Percentiles rank a stretch among this genome's conserved stretches.
phyloP scores from a whole-genome alignment of 2,329 filamentous ascomycete genomes.

The Berkeleyomyces basicola region DNA sequence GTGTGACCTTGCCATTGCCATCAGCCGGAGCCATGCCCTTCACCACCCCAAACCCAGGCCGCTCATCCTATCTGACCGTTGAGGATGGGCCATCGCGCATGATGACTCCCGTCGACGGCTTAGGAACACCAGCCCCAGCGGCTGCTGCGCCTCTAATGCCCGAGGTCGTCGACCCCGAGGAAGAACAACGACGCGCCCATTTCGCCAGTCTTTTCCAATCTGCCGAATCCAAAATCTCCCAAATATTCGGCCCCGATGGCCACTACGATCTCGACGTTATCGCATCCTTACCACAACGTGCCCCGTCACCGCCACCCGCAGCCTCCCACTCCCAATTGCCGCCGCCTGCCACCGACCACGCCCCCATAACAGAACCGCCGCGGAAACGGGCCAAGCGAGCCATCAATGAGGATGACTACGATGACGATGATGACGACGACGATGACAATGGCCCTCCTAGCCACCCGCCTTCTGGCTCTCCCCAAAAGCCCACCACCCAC shows the following conservation, averaged over 20 bases:
- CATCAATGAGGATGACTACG: slow-evolving; percentile 75
- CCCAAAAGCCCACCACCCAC: slow-evolving; percentile 27
- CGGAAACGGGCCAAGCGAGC: slow-evolving; percentile 59
- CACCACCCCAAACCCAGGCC: background rate
- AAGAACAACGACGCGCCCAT: slow-evolving; percentile 54
- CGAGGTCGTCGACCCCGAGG: slow-evolving; percentile 25
- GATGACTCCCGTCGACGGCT: slow-evolving; percentile 34
- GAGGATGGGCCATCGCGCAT: slow-evolving; percentile 42
- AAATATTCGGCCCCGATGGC: slow-evolving; percentile 50
- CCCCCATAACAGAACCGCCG: slow-evolving; percentile 41
- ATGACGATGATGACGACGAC: slow-evolving; percentile 67
- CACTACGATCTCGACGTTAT: slow-evolving; percentile 35
- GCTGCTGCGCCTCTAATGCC: background rate
- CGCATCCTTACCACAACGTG: slow-evolving; percentile 42
- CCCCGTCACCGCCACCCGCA: slow-evolving; percentile 15
- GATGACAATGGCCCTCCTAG: slow-evolving; percentile 45
- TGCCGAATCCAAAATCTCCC: slow-evolving; percentile 59
- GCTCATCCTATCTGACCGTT: slow-evolving; percentile 12
- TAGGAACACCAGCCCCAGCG: slow-evolving; percentile 15
- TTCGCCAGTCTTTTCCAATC: slow-evolving; percentile 65
- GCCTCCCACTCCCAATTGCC: slow-evolving; percentile 19
- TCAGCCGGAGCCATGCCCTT: slow-evolving; percentile 5
- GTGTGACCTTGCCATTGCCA: background rate
- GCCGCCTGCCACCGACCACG: slow-evolving; percentile 42
- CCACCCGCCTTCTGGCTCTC: slow-evolving; percentile 30